Evolutionary conservation across 2,329 filamentous ascomycete genomes (phyloP).

Genomic region (Arthrobotrys sphaeroides): DNA sequence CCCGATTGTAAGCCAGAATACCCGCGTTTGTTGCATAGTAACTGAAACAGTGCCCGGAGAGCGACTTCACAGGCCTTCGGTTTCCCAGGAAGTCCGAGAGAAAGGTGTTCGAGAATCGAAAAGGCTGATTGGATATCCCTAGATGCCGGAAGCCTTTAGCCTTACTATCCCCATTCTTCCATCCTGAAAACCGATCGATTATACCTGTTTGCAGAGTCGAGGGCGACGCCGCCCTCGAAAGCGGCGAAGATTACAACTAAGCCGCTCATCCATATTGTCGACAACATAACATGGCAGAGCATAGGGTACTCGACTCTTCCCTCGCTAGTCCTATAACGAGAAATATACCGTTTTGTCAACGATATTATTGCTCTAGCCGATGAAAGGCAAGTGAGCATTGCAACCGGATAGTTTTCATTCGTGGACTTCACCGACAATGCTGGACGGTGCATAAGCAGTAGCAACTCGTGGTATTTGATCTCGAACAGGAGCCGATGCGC

Average conservation of each 20-base stretch:
- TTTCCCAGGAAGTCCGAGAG: slow-evolving; percentile 33
- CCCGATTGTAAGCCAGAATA: not conserved
- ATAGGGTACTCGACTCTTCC: slow-evolving; percentile 29
- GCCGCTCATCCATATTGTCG: slow-evolving; percentile 46
- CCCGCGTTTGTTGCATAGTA: slow-evolving; percentile 34
- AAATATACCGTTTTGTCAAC: slow-evolving; percentile 60
- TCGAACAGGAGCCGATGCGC: slow-evolving; percentile 63
- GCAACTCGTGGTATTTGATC: slow-evolving; percentile 65
- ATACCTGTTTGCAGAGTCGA: slow-evolving; percentile 41
- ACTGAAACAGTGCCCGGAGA: slow-evolving; percentile 28
- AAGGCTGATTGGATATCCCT: slow-evolving; percentile 41
- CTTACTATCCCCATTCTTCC: not conserved
- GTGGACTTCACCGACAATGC: slow-evolving; percentile 64
- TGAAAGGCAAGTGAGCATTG: slow-evolving; percentile 66
- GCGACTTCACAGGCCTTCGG: slow-evolving; percentile 47
- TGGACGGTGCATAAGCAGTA: slow-evolving; percentile 66
- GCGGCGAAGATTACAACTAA: slow-evolving; percentile 41
- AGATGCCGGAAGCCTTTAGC: not conserved
- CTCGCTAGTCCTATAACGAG: slow-evolving; percentile 44
- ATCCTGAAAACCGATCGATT: not conserved
- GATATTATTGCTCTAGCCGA: slow-evolving; percentile 65
- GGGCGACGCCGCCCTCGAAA: slow-evolving; percentile 21
- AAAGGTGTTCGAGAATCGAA: slow-evolving; percentile 32
- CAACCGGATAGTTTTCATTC: slow-evolving; percentile 64
- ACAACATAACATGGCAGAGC: slow-evolving; percentile 36